phyloP scores from a whole-genome alignment of 352 stramenopile species.

The Globisporangium perplexum region DNA sequence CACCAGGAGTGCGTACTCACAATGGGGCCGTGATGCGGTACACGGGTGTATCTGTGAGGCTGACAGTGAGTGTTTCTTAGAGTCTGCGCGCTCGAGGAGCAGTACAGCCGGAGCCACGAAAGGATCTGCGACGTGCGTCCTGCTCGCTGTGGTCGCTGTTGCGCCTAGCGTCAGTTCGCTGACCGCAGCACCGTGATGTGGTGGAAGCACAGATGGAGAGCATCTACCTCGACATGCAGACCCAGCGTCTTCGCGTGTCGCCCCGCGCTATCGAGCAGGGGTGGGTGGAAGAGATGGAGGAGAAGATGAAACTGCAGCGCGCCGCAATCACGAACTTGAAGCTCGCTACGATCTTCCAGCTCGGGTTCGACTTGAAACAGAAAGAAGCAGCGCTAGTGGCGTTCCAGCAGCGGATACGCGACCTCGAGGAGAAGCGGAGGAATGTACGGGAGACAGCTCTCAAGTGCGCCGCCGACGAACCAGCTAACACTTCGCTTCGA shows the following conservation, averaged over 20 bases:
- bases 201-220: conserved; percentile 46
- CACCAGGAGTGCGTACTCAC: conserved; percentile 33
- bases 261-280: conserved; percentile 73
- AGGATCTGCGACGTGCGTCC: conserved; percentile 51
- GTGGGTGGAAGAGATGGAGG: conserved; percentile 81
- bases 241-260: conserved; percentile 61
- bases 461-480: neutral
- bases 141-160: neutral
- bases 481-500: neutral
- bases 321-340: conserved; percentile 56
- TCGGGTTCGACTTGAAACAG: conserved; percentile 47
- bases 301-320: conserved; percentile 59
- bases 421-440: conserved; percentile 38
- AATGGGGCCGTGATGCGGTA: neutral
- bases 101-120: conserved; percentile 57
- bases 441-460: conserved; percentile 21
- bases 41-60: too few species aligned
- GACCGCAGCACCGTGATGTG: neutral
- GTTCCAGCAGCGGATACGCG: conserved; percentile 26
- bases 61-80: conserved; percentile 16
- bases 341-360: conserved; percentile 44
- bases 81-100: conserved; percentile 54
- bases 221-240: conserved; percentile 80
- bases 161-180: neutral
- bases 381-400: conserved; percentile 40